Percentiles rank a stretch among this genome's conserved stretches.
These are phyloP conservation scores for Teunomyces gatunensis DNA, from an alignment of 805 yeast genomes.

Conservation along the genomic window DNA sequence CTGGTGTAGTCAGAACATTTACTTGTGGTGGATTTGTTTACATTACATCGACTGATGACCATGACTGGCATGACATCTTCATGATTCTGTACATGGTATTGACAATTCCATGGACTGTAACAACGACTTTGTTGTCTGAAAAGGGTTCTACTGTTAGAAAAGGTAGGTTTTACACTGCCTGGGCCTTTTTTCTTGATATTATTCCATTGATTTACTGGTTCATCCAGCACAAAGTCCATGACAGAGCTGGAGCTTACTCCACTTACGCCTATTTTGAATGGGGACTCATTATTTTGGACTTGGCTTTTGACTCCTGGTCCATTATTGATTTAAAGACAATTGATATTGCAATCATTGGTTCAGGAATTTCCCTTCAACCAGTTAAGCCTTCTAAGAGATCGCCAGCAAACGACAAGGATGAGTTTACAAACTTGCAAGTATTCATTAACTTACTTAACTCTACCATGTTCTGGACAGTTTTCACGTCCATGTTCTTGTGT, in stretches of 20 bases:
- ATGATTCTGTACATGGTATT: conserved; percentile 88
- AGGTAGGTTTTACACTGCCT: conserved; percentile 52
- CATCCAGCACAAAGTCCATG: conserved; percentile 89
- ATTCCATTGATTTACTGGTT: conserved; percentile 85
- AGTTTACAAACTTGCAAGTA: conserved; percentile 35
- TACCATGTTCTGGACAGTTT: conserved; percentile 79
- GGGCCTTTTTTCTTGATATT: conserved; percentile 65
- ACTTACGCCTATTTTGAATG: conserved; percentile 94
- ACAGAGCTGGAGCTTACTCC: conserved; percentile 90
- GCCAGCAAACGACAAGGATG: conserved; percentile 17
- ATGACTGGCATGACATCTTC: conserved; percentile 91
- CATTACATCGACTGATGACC: conserved; percentile 95
- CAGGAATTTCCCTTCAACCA: conserved; percentile 18
- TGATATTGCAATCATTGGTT: conserved; percentile 43
- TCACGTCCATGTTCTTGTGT: conserved; percentile 77
- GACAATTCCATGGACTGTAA: conserved; percentile 87
- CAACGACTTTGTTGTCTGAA: conserved; percentile 54
- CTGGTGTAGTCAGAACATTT: conserved; percentile 85
- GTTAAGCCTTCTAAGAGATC: background rate
- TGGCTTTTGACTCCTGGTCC: conserved; percentile 82
- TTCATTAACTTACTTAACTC: conserved; percentile 56
- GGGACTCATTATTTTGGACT: conserved; percentile 79
- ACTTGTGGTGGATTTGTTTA: conserved; percentile 99
- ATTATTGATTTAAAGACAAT: conserved; percentile 64
- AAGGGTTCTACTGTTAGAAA: conserved; percentile 43